phyloP scores from a whole-genome alignment of 2,329 filamentous ascomycete species.

The Akanthomyces uredinophilus region DNA sequence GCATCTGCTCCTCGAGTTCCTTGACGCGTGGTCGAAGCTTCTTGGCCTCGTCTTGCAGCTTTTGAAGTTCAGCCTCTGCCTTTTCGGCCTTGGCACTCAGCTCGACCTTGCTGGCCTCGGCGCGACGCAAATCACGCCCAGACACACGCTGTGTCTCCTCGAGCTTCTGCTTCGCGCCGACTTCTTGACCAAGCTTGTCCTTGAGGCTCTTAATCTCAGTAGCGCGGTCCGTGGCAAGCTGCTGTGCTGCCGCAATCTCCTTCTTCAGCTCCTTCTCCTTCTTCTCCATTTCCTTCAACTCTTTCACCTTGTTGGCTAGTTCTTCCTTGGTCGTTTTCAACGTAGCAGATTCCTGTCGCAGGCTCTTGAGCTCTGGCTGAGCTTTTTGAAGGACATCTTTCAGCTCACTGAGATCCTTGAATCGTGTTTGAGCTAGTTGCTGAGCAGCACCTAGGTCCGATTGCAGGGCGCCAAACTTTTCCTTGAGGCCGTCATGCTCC shows the following conservation, averaged over 20 bases:
- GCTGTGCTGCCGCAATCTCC: slow-evolving; percentile 66
- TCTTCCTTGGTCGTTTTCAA: slow-evolving; percentile 74
- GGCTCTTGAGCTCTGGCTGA: slow-evolving; percentile 75
- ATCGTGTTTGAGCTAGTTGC: slow-evolving; percentile 78
- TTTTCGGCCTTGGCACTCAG: slow-evolving; percentile 69
- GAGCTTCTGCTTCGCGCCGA: slow-evolving; percentile 61
- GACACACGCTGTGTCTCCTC: slow-evolving; percentile 74
- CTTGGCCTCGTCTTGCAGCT: slow-evolving; percentile 67
- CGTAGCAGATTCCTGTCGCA: slow-evolving; percentile 70
- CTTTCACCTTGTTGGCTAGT: slow-evolving; percentile 50
- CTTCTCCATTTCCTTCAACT: slow-evolving; percentile 72
- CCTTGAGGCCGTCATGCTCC: slow-evolving; percentile 64
- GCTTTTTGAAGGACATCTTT: slow-evolving; percentile 75
- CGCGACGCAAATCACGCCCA: slow-evolving; percentile 70
- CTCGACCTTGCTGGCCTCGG: slow-evolving; percentile 76
- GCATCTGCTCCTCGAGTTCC: slow-evolving; percentile 69
- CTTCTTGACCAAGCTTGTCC: slow-evolving; percentile 73
- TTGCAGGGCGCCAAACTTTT: slow-evolving; percentile 64
- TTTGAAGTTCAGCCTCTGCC: slow-evolving; percentile 62
- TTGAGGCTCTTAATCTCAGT: slow-evolving; percentile 71
- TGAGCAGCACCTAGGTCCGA: slow-evolving; percentile 82
- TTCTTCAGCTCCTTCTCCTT: slow-evolving; percentile 75
- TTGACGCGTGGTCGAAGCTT: slow-evolving; percentile 56
- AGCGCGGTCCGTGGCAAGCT: slow-evolving; percentile 68
- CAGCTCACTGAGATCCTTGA: slow-evolving; percentile 80